Evolutionary conservation across 2,329 filamentous ascomycete species (phyloP).

Genomic region (Apiospora saccharicola): DNA sequence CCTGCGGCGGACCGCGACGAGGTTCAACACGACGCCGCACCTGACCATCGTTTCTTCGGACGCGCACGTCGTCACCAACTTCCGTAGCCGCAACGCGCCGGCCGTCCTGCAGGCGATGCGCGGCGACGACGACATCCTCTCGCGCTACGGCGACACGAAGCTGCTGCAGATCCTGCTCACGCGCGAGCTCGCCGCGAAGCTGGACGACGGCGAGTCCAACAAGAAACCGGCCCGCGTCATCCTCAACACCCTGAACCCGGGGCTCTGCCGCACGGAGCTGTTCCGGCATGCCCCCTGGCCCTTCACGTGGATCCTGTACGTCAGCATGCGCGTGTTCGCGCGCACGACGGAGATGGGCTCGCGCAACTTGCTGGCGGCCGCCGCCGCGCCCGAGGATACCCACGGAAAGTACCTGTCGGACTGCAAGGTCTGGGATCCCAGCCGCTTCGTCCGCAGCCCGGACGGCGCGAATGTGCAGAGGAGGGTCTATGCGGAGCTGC

Average conservation of each 20-base stretch:
- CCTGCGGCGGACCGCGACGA: slow-evolving; percentile 46
- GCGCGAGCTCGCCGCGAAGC: slow-evolving; percentile 43
- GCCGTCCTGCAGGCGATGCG: slow-evolving; percentile 46
- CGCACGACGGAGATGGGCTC: slow-evolving; percentile 49
- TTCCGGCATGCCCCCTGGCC: slow-evolving; percentile 44
- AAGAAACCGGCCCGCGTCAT: slow-evolving; percentile 43
- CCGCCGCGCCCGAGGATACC: slow-evolving; percentile 45
- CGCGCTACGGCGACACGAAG: slow-evolving; percentile 47
- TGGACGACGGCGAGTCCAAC: slow-evolving; percentile 35
- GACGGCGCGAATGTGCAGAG: slow-evolving; percentile 46
- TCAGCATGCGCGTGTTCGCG: slow-evolving; percentile 38
- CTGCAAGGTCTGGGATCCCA: slow-evolving; percentile 39
- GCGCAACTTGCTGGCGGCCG: slow-evolving; percentile 48
- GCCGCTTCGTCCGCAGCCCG: slow-evolving; percentile 44
- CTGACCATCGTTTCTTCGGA: slow-evolving; percentile 51
- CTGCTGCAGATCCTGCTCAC: slow-evolving; percentile 43
- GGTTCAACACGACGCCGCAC: slow-evolving; percentile 44
- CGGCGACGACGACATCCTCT: slow-evolving; percentile 36
- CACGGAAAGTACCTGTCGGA: slow-evolving; percentile 52
- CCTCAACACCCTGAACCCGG: slow-evolving; percentile 50
- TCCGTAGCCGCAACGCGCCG: slow-evolving; percentile 42
- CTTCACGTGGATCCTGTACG: slow-evolving; percentile 34
- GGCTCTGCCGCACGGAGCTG: slow-evolving; percentile 50
- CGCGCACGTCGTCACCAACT: slow-evolving; percentile 43
- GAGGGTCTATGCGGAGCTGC: slow-evolving; percentile 52